Base-by-base conservation (phyloP, 1,284 basidiomycete species). In the Boletellus sp. region DNA sequence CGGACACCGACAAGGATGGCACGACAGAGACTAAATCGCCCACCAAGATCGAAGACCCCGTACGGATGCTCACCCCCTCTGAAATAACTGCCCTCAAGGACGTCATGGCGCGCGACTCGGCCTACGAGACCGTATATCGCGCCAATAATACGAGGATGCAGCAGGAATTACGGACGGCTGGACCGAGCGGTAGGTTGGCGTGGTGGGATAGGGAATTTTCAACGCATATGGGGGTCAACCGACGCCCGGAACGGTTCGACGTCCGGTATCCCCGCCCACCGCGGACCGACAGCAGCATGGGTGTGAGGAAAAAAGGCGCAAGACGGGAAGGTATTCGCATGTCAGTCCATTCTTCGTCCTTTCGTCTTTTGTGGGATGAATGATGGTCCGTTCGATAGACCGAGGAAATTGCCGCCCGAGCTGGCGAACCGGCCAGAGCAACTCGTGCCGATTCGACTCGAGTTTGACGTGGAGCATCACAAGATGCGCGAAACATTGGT, bases 401-500 rank as follows among this genome's bases (percentile, higher is more conserved):
- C 87, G 12, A 75, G 86, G 52, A 80, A 78, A 60, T 64, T 90
- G 32, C 70, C 78, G 11, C 66, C 74, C 15, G 76, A 82, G 43
- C 78, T 86, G 32, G 82, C 83, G 5, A 77, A 82, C 56, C 73
- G 77, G 32, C 78, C 83, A 8, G 93, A 95, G 65, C 77, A 84
- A 61, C 83, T 98, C 35, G 89, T 99, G 7, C 96, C 96, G 3
- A 91, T 99, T 47, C 84, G 96, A 19, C 76, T 99, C 47, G 97
- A 99, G 70, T 86, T 98, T 62, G 97, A 99, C 61, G 86, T 96
- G 50, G 88, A 90, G 53, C 89, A 92, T 65, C 88, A 90, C 67
- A 91, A 89, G 70, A 85, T 98, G 77, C 84, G 93, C 36, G 96
- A 99, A 68, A 95, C 96, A 0, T 97, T 99, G 70, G 83, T 96